phyloP scores from a whole-genome alignment of 768 basidiomycete species.

The Hygrocybe punicea region DNA sequence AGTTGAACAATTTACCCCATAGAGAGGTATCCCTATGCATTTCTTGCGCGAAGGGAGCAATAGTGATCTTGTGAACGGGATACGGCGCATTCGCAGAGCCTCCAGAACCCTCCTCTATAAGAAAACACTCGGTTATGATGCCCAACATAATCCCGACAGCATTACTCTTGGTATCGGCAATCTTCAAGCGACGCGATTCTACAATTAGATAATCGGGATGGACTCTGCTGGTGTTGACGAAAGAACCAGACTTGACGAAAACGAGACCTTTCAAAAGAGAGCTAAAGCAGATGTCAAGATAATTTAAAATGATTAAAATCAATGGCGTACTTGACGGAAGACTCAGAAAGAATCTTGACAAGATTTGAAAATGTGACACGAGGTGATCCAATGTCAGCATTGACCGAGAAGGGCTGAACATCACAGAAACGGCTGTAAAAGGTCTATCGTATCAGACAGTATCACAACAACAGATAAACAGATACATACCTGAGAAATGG shows the following conservation, averaged over 20 bases:
- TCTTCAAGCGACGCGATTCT: neutral
- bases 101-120: neutral
- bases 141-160: constrained; percentile 7
- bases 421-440: neutral
- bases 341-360: neutral
- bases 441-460: too few relatives aligned
- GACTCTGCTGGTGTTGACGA: constrained; percentile 4
- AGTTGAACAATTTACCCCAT: constrained; percentile 7
- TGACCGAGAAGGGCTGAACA: neutral
- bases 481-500: too few relatives aligned
- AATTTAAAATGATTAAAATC: neutral
- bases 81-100: neutral
- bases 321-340: neutral
- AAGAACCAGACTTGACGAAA: neutral
- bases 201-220: neutral
- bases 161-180: neutral
- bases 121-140: constrained; percentile 4
- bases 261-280: neutral
- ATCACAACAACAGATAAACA: too few relatives aligned
- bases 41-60: constrained; percentile 6
- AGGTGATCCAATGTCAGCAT: neutral
- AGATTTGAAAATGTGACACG: neutral
- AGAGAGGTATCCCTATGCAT: constrained; percentile 4
- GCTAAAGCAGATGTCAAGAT: neutral
- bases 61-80: constrained; percentile 1